Evolutionary conservation across 352 stramenopile species (phyloP), one percentile per base, ranked within the genome.

Genomic region (Saprolegnia parasitica): DNA sequence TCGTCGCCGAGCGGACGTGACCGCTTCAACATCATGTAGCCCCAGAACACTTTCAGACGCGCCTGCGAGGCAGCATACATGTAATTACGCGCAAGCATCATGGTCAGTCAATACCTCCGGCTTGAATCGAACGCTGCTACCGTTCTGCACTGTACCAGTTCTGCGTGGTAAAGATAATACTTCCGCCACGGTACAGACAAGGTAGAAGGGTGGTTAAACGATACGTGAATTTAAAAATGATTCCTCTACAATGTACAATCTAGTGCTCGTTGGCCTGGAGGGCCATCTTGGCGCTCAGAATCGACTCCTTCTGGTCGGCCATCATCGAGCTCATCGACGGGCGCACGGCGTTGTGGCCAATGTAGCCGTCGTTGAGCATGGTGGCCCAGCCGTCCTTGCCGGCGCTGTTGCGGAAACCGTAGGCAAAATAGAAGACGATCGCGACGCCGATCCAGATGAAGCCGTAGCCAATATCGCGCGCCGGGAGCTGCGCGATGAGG

Each of bases 401-500:
- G 4, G 80, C 80, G 39, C 83, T 90, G 72, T 86, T 81, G 72
- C 85, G 81, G 24, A 78, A 72, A 50, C 84, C 90, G 74, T 95
- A 95, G 39, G 46, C 71, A 42, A 88, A 77, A 76, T 95, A 95
- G 6, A 89, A 72, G 20, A 45, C 71, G 15, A 92, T 64, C 45
- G 86, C 86, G 26, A 95, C 49, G 32, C 87, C 65, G 47, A 95
- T 61, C 84, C 85, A 95, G 0, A 89, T 52, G 23, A 76, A 29
- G 52, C 92, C 89, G 47, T 91, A 77, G 26, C 84, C 54, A 45
- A 92, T 81, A 47, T 80, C 86, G 47, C 74, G 71, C 3, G 75
- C 72, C 37, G 89, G 82, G 81, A 92, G 91, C 75, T 95, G 87
- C 24, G 83, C 81, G 52, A 93, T 90, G 26, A 95, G 68, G 50